Conservation (phyloP, 2,329 filamentous ascomycete genomes). For the Zasmidium citrigriseum region DNA sequence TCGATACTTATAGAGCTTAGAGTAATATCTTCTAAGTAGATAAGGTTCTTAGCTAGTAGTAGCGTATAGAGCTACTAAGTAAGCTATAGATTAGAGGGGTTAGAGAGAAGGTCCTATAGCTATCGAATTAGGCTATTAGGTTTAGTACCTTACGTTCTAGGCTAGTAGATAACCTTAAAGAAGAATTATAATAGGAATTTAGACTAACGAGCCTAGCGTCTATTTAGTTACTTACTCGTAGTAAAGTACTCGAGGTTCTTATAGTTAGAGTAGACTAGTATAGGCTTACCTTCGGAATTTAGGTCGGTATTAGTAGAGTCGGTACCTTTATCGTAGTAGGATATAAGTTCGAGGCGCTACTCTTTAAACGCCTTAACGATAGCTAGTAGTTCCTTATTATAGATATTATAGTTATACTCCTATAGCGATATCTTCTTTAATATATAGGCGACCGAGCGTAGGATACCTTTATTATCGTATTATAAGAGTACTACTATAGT, state of each 20-base stretch:
- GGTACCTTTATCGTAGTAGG: neutral
- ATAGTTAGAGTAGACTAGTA: slow-evolving; percentile 5
- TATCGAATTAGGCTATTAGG: neutral
- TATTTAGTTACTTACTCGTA: neutral
- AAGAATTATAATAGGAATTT: no score
- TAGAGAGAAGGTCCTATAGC: neutral
- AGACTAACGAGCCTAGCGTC: neutral
- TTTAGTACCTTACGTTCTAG: neutral
- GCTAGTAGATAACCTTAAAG: no score
- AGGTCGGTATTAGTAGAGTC: neutral
- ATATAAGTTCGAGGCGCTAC: slow-evolving; percentile 1
- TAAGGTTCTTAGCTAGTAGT: neutral
- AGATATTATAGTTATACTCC: slow-evolving; percentile 3
- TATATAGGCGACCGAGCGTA: neutral
- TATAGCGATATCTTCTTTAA: slow-evolving; percentile 1
- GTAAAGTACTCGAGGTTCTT: slow-evolving; percentile 7
- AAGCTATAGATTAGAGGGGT: neutral
- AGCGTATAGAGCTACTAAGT: neutral
- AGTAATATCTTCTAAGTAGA: no score
- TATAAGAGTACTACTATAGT: neutral
- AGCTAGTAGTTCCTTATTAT: slow-evolving; percentile 5
- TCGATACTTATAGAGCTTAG: neutral
- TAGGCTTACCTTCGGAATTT: neutral
- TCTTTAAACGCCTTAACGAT: slow-evolving; percentile 3
- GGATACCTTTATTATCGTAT: neutral